Conservation (phyloP, 805 yeast species). For the Scheffersomyces ergatensis region DNA sequence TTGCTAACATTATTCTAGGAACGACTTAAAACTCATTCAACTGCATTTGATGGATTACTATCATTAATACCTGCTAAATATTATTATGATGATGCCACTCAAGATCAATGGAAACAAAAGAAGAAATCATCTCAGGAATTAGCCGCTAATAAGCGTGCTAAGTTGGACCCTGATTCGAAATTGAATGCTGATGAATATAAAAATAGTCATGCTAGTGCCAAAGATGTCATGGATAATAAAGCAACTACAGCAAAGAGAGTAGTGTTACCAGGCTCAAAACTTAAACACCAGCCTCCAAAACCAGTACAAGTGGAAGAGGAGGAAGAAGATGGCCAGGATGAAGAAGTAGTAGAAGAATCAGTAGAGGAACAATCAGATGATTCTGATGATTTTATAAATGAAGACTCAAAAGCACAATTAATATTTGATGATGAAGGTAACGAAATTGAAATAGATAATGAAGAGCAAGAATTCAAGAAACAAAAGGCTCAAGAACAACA, state of each 20-base stretch:
- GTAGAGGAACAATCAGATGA: slow-evolving; percentile 15
- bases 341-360: slow-evolving; percentile 12
- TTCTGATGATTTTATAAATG: slow-evolving; percentile 21
- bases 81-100: slow-evolving; percentile 87
- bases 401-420: slow-evolving; percentile 23
- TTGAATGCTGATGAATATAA: slow-evolving; percentile 41
- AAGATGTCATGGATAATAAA: slow-evolving; percentile 55
- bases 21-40: slow-evolving; percentile 72
- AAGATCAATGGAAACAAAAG: slow-evolving; percentile 87
- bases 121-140: slow-evolving; percentile 68
- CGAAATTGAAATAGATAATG: slow-evolving; percentile 11
- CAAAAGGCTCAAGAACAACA: slow-evolving; percentile 5
- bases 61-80: slow-evolving; percentile 93
- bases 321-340: slow-evolving; percentile 3
- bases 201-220: slow-evolving; percentile 49
- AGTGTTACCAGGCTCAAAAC: slow-evolving; percentile 34
- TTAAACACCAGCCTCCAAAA: slow-evolving; percentile 21
- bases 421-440: slow-evolving; percentile 66
- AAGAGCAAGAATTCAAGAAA: slow-evolving; percentile 1
- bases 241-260: slow-evolving; percentile 55
- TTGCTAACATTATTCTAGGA: slow-evolving; percentile 54
- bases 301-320: slow-evolving; percentile 4
- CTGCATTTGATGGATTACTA: slow-evolving; percentile 83
- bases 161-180: slow-evolving; percentile 67
- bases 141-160: slow-evolving; percentile 59